phyloP scores from a whole-genome alignment of 371 early-diverging fungal species.

The Mortierella sp. region DNA sequence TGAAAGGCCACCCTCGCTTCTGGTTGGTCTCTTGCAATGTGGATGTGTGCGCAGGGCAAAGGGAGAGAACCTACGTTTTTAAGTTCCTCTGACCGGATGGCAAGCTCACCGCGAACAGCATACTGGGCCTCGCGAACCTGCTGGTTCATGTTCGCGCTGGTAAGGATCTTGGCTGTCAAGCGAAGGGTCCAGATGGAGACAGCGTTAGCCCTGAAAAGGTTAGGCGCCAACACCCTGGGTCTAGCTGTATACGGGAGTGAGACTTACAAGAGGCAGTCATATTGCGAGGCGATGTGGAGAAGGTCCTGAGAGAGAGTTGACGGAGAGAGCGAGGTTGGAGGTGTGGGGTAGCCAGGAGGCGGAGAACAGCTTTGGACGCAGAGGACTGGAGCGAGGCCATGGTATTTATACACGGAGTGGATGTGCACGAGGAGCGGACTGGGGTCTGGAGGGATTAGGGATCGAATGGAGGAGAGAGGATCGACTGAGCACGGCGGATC shows the following conservation, averaged over 20 bases:
- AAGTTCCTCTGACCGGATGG: slow-evolving; percentile 93
- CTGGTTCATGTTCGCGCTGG: slow-evolving; percentile 77
- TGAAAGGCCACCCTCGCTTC: too few relatives aligned
- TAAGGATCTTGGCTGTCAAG: slow-evolving; percentile 65
- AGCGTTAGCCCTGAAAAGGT: not conserved
- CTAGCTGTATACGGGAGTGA: not conserved
- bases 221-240: not conserved
- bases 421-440: not conserved
- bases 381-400: slow-evolving; percentile 41
- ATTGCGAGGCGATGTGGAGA: slow-evolving; percentile 36
- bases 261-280: slow-evolving; percentile 27
- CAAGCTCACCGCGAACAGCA: slow-evolving; percentile 96
- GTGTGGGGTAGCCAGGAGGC: slow-evolving; percentile 18
- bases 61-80: slow-evolving; percentile 61
- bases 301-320: slow-evolving; percentile 10
- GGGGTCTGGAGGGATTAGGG: not conserved
- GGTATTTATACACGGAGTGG: slow-evolving; percentile 23
- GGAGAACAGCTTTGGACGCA: slow-evolving; percentile 25
- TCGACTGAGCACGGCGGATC: too few relatives aligned
- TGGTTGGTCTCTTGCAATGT: not conserved
- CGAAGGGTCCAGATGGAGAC: not conserved
- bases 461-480: not conserved
- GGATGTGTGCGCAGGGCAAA: not conserved
- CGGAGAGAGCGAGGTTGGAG: slow-evolving; percentile 5
- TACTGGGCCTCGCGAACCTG: slow-evolving; percentile 86